Evolutionary conservation across 2,329 filamentous ascomycete species (phyloP).

Genomic region (Gnomoniopsis smithogilvyi): DNA sequence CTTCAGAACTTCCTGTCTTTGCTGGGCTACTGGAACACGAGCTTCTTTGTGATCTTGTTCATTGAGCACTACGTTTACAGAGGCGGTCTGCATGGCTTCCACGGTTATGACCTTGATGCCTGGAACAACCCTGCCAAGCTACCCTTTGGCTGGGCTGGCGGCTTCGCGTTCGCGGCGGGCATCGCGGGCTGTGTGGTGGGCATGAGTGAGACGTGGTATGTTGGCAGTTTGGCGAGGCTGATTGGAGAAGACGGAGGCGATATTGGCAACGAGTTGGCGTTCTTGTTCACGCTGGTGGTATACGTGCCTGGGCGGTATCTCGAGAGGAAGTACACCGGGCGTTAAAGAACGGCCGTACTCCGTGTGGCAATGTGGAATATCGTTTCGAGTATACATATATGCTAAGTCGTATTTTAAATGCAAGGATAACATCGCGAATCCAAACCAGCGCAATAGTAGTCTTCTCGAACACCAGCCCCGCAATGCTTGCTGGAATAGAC

Average conservation of each 20-base stretch:
- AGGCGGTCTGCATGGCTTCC: slow-evolving; percentile 29
- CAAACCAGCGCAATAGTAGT: too few relatives aligned
- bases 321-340: slow-evolving; percentile 44
- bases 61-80: slow-evolving; percentile 47
- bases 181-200: slow-evolving; percentile 50
- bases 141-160: slow-evolving; percentile 41
- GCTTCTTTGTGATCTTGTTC: slow-evolving; percentile 45
- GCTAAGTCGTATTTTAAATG: background rate
- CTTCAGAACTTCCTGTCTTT: slow-evolving; percentile 45
- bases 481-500: too few relatives aligned
- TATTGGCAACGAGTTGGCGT: slow-evolving; percentile 49
- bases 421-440: background rate
- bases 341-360: slow-evolving; percentile 23
- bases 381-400: background rate
- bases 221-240: slow-evolving; percentile 40
- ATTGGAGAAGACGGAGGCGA: slow-evolving; percentile 45
- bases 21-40: slow-evolving; percentile 48
- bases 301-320: slow-evolving; percentile 45
- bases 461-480: too few relatives aligned
- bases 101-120: slow-evolving; percentile 45
- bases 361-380: too few relatives aligned
- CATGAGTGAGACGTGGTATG: slow-evolving; percentile 57
- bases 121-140: slow-evolving; percentile 43
- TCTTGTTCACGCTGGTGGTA: slow-evolving; percentile 44
- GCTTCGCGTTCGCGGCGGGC: slow-evolving; percentile 41